Evolutionary conservation across 495 filamentous ascomycete species (phyloP), one percentile per base, ranked within the genome.

Genomic region (Melanomma pulvis-pyrius): DNA sequence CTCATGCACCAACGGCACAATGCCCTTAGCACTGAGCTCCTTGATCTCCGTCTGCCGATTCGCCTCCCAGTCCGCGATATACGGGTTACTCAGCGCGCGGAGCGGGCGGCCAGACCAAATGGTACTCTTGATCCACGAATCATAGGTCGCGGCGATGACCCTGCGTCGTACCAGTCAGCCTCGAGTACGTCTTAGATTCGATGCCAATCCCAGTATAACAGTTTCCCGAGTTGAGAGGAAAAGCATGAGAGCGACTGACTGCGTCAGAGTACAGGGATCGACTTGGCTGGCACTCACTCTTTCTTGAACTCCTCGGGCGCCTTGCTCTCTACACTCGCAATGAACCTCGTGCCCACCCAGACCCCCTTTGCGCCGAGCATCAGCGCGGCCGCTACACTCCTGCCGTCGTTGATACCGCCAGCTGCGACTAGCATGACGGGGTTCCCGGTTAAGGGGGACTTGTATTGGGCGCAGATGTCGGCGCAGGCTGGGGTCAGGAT

Each of bases 401-500:
- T 79, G 8, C 90, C 90, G 74, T 91, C 87, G 62, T 82, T 83
- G 8, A 93, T 81, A 1, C 90, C 90, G 1, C 90, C 90, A 2
- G 90, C 90, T 1, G 90, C 90, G 24, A 92, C 87, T 17, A 92
- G 88, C 44, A 89, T 77, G 5, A 83, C 83, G 48, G 84, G 82
- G 68, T 82, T 71, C 7, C 84, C 81, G 4, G 79, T 79, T 56
- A 87, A 48, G 3, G 87, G 85, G 59, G 78, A 82, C 56, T 71
- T 78, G 69, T 90, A 92, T 53, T 74, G 63, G 56, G 75, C 73
- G 69, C 89, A 90, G 6, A 91, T 87, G 73, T 92, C 89, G 28
- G 89, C 89, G 17, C 91, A 85, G 0, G 88, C 86, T 2, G 90
- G 90, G n/a, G 90, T 82, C 13, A 93, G 78, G 55, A 93, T 82